Evolutionary conservation across 176 grass and related monocot species (phyloP).

Genomic region (Rhynchospora tenuis): DNA sequence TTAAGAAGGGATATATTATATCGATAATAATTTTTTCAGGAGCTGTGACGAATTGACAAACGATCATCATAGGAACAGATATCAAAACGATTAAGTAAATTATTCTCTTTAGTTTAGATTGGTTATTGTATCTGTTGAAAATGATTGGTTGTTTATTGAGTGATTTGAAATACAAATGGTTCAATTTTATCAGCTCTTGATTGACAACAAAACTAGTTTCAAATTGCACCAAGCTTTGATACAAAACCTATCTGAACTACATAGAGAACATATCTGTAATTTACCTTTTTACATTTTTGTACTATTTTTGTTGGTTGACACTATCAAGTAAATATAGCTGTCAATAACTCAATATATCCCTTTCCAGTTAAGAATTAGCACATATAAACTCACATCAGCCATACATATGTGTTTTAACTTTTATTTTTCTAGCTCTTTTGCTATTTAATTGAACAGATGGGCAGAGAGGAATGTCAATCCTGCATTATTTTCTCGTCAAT

Average conservation of each 20-base stretch:
- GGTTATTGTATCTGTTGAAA: background rate
- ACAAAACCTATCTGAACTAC: background rate
- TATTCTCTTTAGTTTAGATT: background rate
- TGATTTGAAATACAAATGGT: background rate
- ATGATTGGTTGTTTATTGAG: background rate
- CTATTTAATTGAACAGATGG: constrained; percentile 80
- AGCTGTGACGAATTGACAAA: too few relatives aligned
- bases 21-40: background rate
- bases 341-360: background rate
- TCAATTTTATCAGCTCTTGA: background rate
- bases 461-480: constrained; percentile 84
- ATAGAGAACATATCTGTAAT: background rate
- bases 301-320: background rate
- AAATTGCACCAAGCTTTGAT: background rate
- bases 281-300: background rate
- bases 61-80: too few relatives aligned
- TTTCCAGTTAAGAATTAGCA: background rate
- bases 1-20: background rate
- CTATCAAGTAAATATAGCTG: background rate
- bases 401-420: constrained; percentile 47
- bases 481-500: constrained; percentile 78
- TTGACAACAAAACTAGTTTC: background rate
- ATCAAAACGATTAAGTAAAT: background rate
- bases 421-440: constrained; percentile 76
- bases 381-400: background rate